Conservation (phyloP, 371 early-diverging fungal genomes). For the Mortierella sp. region DNA sequence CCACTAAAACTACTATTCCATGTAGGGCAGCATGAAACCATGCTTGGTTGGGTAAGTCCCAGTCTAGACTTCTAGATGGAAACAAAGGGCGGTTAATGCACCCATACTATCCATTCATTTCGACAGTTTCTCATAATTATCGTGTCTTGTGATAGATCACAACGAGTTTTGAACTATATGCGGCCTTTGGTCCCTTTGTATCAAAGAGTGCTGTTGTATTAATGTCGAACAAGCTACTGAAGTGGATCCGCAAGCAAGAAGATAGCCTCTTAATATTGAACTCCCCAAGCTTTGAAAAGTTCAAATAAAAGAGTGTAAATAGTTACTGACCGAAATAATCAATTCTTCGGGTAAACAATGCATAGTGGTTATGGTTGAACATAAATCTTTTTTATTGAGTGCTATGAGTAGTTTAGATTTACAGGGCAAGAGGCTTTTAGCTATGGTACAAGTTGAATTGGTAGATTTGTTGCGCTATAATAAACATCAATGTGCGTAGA, state of each 20-base stretch:
- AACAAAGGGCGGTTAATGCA: neutral
- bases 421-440: too few relatives aligned
- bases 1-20: constrained; percentile 74
- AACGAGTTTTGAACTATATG: constrained; percentile 77
- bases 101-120: neutral
- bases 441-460: too few relatives aligned
- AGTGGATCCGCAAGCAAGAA: constrained; percentile 84
- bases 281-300: constrained; percentile 71
- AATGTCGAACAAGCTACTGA: constrained; percentile 71
- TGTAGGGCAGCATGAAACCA: constrained; percentile 69
- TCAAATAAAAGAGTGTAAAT: constrained; percentile 20
- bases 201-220: constrained; percentile 75
- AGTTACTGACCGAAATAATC: too few relatives aligned
- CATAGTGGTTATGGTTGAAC: too few relatives aligned
- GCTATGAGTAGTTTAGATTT: too few relatives aligned
- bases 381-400: too few relatives aligned
- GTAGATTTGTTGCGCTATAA: too few relatives aligned
- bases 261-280: constrained; percentile 76
- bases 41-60: constrained; percentile 77
- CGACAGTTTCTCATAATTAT: neutral
- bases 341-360: too few relatives aligned
- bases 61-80: neutral
- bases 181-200: constrained; percentile 78
- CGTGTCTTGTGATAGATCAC: constrained; percentile 64
- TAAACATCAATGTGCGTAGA: too few relatives aligned